Evolutionary conservation across 495 filamentous ascomycete species (phyloP).

Genomic region (Aspergillus hancockii): DNA sequence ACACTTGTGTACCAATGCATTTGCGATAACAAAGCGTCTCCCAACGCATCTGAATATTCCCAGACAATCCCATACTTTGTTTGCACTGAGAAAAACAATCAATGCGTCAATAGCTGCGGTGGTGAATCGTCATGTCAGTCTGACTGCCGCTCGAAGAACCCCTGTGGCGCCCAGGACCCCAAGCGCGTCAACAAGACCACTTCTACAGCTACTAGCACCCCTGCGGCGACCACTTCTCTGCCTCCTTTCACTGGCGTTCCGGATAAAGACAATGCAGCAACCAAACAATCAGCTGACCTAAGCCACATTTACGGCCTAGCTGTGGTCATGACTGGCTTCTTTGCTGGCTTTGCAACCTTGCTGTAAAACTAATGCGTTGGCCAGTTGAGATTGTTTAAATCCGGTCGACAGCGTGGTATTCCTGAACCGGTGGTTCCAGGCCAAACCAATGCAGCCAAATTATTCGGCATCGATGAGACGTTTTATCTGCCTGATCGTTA

Average conservation of each 20-base stretch:
- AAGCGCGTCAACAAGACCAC: slow-evolving; percentile 59
- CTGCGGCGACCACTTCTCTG: slow-evolving; percentile 35
- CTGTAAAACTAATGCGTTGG: slow-evolving; percentile 39
- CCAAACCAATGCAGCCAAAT: not conserved
- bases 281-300: slow-evolving; percentile 45
- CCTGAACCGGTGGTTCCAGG: not conserved
- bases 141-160: slow-evolving; percentile 67
- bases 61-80: slow-evolving; percentile 84
- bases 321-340: slow-evolving; percentile 56
- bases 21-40: slow-evolving; percentile 69
- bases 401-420: not conserved
- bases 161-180: slow-evolving; percentile 78
- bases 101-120: slow-evolving; percentile 66
- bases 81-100: slow-evolving; percentile 69
- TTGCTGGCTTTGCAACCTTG: slow-evolving; percentile 64
- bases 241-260: slow-evolving; percentile 33
- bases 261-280: slow-evolving; percentile 26
- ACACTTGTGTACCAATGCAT: slow-evolving; percentile 70
- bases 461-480: not conserved
- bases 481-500: not conserved
- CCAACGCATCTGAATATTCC: slow-evolving; percentile 81
- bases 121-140: slow-evolving; percentile 60
- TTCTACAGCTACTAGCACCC: slow-evolving; percentile 43
- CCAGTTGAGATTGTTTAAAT: not conserved
- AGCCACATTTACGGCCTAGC: slow-evolving; percentile 60